A percentile compares a stretch with the other conserved stretches of the same genome.
phyloP scores from a whole-genome alignment of 1,139 yeast genomes.

The Saccharomyces pastorianus region DNA sequence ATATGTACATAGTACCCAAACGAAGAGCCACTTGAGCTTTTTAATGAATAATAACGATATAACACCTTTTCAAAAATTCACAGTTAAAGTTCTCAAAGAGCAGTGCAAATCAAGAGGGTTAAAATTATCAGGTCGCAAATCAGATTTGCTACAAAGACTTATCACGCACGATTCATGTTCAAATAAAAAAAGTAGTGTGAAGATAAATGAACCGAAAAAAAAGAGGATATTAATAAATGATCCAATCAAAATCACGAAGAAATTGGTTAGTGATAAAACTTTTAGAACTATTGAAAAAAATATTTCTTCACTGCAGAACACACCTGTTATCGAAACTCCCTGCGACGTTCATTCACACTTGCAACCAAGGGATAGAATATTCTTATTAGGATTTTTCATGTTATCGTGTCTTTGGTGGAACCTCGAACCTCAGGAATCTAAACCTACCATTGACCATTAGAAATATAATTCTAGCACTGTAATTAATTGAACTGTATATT shows the following conservation, averaged over 20 bases:
- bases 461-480: neutral
- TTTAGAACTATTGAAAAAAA: neutral
- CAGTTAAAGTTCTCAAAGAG: slow-evolving; percentile 41
- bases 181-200: neutral
- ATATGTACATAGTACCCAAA: slow-evolving; percentile 36
- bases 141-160: slow-evolving; percentile 46
- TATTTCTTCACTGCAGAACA: neutral
- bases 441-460: neutral
- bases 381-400: neutral
- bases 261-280: neutral
- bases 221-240: neutral
- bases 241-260: neutral
- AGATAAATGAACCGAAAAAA: neutral
- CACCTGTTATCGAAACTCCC: neutral
- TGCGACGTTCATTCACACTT: neutral
- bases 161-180: slow-evolving; percentile 6
- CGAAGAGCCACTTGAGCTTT: slow-evolving; percentile 34
- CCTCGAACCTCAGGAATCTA: neutral
- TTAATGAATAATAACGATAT: slow-evolving; percentile 18
- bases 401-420: neutral
- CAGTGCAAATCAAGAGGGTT: slow-evolving; percentile 52
- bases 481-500: neutral
- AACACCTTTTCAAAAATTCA: slow-evolving; percentile 24
- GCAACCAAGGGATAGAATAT: neutral
- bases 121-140: slow-evolving; percentile 47